Evolutionary conservation across 2,329 filamentous ascomycete species (phyloP).

Genomic region (Davidsoniella australis): DNA sequence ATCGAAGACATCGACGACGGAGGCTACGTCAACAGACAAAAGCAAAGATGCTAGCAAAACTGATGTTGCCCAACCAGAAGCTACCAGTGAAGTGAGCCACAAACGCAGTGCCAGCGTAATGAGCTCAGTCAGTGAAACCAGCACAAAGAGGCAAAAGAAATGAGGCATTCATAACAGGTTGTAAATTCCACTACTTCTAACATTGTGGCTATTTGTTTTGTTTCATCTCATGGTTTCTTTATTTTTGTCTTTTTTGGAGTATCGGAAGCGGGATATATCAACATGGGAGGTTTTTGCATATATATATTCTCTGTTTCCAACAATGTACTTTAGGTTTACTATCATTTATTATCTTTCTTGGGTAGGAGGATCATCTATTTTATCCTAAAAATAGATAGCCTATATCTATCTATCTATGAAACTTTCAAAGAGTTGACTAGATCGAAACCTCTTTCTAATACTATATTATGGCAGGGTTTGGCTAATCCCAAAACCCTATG

Average conservation of each 20-base stretch:
- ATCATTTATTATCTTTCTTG: too few relatives aligned
- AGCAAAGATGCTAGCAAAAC: slow-evolving; percentile 17
- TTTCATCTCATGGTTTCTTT: not conserved
- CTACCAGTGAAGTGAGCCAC: slow-evolving; percentile 23
- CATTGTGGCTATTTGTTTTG: not conserved
- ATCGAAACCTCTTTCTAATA: too few relatives aligned
- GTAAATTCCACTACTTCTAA: not conserved
- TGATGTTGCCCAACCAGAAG: slow-evolving; percentile 24
- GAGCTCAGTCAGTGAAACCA: slow-evolving; percentile 51
- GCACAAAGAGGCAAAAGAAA: slow-evolving; percentile 39
- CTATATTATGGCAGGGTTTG: too few relatives aligned
- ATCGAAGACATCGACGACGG: not conserved
- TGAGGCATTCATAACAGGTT: slow-evolving; percentile 15
- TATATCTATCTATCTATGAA: too few relatives aligned
- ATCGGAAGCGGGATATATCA: not conserved
- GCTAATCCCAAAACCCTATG: too few relatives aligned
- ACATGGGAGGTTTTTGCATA: too few relatives aligned
- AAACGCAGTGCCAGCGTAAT: slow-evolving; percentile 76
- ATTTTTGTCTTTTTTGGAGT: not conserved
- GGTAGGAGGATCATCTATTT: too few relatives aligned
- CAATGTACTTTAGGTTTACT: too few relatives aligned
- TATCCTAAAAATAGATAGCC: too few relatives aligned
- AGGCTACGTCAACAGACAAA: slow-evolving; percentile 19
- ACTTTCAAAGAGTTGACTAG: too few relatives aligned
- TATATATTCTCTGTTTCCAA: too few relatives aligned